Evolutionary conservation across 768 basidiomycete species (phyloP), one percentile per base, ranked within the genome.

Genomic region (Postia placenta): DNA sequence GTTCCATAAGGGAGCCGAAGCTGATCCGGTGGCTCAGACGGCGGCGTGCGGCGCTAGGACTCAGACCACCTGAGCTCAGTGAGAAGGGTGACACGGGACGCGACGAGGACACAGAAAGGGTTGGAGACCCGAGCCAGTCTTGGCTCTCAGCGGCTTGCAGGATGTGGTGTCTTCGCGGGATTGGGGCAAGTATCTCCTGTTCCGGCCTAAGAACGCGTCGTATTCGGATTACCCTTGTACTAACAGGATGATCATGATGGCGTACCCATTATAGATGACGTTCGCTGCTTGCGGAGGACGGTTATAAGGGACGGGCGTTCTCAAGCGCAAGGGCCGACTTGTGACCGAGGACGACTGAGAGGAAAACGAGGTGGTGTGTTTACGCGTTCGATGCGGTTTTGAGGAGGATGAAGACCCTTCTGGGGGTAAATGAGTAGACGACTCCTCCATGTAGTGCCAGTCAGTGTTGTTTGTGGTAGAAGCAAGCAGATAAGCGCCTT

Each of bases 131-230:
- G 12, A 86, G 72, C 85, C 83, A 85, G 40, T 77, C 74, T 45
- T 76, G 75, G 50, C 77, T 79, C 37, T 80, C 77, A 11, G 74
- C 71, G 36, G 71, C 73, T 48, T 85, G 82, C 6, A 87, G 56
- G 4, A 56, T 67, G 47, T 81, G 70, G 58, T 85, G 81, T 48
- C 81, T 71, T 11, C 77, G 79, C n/a, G 85, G 85, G 22, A 79
- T 73, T 1, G 85, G 83, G 0, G 86, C 74, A 38, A 81, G 64
- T 30, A 85, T 84, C 53, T 79, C 68, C 1, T 61, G 49, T 17
- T 65, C 64, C 7, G 65, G 65, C 11, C 66, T 67, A 30, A 17
- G 19, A 41, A n/a, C 26, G 14, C 11, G n/a, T 22, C n/a, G 17
- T 39, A 20, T 38, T 45, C 20, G 26, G 20, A 28, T 49, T 14